These are phyloP conservation scores for Spinacia oleracea DNA, from an alignment of 179 eudicot species.

Conservation along the genomic window DNA sequence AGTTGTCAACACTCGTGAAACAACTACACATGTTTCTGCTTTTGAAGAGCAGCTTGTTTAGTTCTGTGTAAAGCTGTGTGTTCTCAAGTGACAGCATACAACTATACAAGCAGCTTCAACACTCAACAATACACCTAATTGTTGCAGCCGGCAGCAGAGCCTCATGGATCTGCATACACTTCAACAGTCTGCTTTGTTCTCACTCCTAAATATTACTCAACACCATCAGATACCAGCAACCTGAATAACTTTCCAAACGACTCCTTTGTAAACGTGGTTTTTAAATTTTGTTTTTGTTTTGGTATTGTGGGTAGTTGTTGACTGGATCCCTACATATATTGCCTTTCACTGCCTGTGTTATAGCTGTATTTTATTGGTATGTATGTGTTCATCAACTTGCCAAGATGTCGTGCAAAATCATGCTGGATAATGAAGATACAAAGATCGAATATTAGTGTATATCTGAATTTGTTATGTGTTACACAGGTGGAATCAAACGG, in stretches of 20 bases:
- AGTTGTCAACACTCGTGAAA: not conserved
- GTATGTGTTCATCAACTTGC: not conserved
- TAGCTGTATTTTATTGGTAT: not conserved
- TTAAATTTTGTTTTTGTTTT: no score
- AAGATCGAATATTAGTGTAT: not conserved
- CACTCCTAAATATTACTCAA: not conserved
- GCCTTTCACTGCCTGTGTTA: not conserved
- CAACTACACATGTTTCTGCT: not conserved
- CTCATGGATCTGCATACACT: not conserved
- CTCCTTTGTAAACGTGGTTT: no score
- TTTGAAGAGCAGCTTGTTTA: not conserved
- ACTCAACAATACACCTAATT: not conserved
- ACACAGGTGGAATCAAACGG: conserved; percentile 90
- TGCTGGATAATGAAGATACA: not conserved
- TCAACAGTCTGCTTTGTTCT: not conserved
- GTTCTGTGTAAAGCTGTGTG: not conserved
- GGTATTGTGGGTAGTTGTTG: no score
- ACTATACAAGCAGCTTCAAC: not conserved
- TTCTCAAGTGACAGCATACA: not conserved
- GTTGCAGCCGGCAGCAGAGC: not conserved
- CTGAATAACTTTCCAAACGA: not conserved
- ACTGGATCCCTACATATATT: no score
- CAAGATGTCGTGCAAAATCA: not conserved
- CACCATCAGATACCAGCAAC: not conserved
- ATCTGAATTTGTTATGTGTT: conserved; percentile 7